These are phyloP conservation scores for Paxillus involutus DNA, from an alignment of 768 basidiomycete genomes.

Conservation along the genomic window DNA sequence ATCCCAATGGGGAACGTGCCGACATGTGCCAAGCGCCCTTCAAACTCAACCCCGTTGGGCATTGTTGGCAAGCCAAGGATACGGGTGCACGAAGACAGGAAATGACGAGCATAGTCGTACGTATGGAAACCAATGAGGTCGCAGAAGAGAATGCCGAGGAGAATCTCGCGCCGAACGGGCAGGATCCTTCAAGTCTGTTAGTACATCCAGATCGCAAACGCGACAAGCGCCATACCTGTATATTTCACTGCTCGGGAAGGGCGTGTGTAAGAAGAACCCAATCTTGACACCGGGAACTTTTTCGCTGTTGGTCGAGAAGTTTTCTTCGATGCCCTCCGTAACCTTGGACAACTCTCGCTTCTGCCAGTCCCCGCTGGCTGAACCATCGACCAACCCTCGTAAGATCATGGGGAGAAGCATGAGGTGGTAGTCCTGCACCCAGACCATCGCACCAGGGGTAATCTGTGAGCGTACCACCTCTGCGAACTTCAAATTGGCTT, in stretches of 20 bases:
- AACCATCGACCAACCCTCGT: slow-evolving; percentile 84
- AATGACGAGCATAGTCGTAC: slow-evolving; percentile 99
- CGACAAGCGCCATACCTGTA: slow-evolving; percentile 67
- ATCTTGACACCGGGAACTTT: slow-evolving; percentile 79
- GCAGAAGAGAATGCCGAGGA: slow-evolving; percentile 94
- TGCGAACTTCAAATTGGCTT: slow-evolving; percentile 94
- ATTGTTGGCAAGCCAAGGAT: slow-evolving; percentile 94
- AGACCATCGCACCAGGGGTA: slow-evolving; percentile 89
- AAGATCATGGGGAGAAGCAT: slow-evolving; percentile 97
- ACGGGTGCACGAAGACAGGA: slow-evolving; percentile 96
- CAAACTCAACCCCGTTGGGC: slow-evolving; percentile 97
- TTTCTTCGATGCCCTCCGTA: slow-evolving; percentile 66
- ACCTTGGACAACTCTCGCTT: slow-evolving; percentile 64
- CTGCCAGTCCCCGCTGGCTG: slow-evolving; percentile 54
- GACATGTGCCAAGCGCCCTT: slow-evolving; percentile 92
- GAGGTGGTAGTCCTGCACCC: slow-evolving; percentile 98
- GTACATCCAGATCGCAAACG: slow-evolving; percentile 10
- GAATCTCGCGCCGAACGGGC: slow-evolving; percentile 94
- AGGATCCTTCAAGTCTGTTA: slow-evolving; percentile 63
- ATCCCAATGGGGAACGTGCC: slow-evolving; percentile 99
- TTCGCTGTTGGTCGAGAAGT: slow-evolving; percentile 34
- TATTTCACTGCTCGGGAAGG: slow-evolving; percentile 97
- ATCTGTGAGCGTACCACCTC: slow-evolving; percentile 82
- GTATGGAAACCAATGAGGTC: slow-evolving; percentile 99
- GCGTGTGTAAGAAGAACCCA: slow-evolving; percentile 98